Conservation (phyloP, 345 rosid genomes). For the Crucihimalaya himalaica region DNA sequence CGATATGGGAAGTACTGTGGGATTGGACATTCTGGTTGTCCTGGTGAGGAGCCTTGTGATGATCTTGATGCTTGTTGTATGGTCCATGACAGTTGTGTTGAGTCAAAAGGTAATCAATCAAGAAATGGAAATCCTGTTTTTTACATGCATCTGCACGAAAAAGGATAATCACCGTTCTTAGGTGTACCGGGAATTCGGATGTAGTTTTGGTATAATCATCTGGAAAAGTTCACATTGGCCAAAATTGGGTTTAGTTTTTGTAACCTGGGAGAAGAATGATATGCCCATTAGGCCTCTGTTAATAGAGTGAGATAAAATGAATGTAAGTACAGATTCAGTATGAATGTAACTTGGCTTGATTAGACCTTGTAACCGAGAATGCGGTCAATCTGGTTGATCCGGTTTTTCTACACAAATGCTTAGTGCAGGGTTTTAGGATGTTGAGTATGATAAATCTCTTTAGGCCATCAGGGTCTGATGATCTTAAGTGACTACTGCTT, state of each 20-base stretch:
- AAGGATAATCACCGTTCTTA: background rate
- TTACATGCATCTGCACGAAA: background rate
- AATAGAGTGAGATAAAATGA: background rate
- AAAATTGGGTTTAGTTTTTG: background rate
- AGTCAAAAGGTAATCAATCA: slow-evolving; percentile 54
- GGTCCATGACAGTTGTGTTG: slow-evolving; percentile 87
- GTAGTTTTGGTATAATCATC: slow-evolving; percentile 10
- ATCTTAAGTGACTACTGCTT: background rate
- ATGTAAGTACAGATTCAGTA: background rate
- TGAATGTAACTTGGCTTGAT: background rate
- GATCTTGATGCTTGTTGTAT: slow-evolving; percentile 93
- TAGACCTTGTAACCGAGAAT: background rate
- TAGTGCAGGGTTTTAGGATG: background rate
- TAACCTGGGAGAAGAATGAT: background rate
- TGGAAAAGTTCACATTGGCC: background rate
- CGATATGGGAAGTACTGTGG: slow-evolving; percentile 95
- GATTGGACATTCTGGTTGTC: slow-evolving; percentile 83
- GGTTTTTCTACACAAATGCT: background rate
- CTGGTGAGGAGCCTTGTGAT: slow-evolving; percentile 96
- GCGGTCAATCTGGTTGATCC: background rate
- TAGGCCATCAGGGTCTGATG: background rate
- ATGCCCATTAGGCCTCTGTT: background rate
- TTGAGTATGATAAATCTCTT: background rate
- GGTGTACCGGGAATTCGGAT: background rate
- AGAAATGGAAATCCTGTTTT: background rate